Base-by-base conservation (phyloP, 495 filamentous ascomycete genomes). In the Xylaria bambusicola region DNA sequence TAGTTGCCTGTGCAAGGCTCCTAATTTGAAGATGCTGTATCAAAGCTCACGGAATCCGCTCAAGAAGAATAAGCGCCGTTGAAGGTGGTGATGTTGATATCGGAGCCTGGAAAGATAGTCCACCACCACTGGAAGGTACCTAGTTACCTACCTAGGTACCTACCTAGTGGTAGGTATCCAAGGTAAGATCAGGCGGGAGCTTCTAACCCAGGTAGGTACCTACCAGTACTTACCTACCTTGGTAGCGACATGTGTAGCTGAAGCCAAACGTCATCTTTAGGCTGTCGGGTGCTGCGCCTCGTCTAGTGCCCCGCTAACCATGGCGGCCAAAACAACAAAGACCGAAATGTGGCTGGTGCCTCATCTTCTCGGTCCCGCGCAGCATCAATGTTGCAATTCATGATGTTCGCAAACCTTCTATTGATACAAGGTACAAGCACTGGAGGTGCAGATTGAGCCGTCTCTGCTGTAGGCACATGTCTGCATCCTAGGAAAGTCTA, bases 101-200 rank as follows among this genome's bases (percentile, higher is more conserved):
- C 38, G 38, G 48, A 49, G 45, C 36, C 21, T 13, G 44, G 29
- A 33, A 33, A 33, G 29, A 10, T 33, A 33, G 29, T 5, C n/a
- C n/a, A n/a, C n/a, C n/a, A n/a, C n/a, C n/a, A n/a, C n/a, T 33
- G 10, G 29, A 33, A 57, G 45, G 55, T 41, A 57, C 55, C 55
- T 24, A 57, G 41, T 49, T 57, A 33, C 4, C 5, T 21, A 5
- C 5, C 6, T 41, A 17, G 7, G 6, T 3, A 41, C 38, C 8
- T 6, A 17, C n/a, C 8, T n/a, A n/a, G n/a, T n/a, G n/a, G n/a
- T n/a, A n/a, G n/a, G n/a, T n/a, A n/a, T n/a, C n/a, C 36, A 52
- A 52, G 31, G 29, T 51, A n/a, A 21, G 47, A 50, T 33, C 45
- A 27, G 45, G 35, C n/a, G n/a, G n/a, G 29, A 51, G 48, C 48